Conservation (phyloP, 2,329 filamentous ascomycete genomes). For the Grosmannia clavigera region DNA sequence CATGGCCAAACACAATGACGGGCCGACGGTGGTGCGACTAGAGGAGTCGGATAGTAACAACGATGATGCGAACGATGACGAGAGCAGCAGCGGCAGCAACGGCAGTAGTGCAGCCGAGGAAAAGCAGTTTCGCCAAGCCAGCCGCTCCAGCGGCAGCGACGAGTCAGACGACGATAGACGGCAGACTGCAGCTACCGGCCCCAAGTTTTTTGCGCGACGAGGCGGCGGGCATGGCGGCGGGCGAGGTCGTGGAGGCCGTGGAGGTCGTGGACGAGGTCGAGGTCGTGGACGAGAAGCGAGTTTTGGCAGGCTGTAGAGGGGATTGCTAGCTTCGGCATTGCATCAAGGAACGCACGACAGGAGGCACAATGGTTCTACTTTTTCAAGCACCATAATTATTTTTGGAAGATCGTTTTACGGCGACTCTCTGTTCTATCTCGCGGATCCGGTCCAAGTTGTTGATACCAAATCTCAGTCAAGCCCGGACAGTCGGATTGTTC, state of each 20-base stretch:
- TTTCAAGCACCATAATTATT: too few relatives aligned
- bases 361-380: neutral
- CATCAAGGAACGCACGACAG: neutral
- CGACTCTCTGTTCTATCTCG: neutral
- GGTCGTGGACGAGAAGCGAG: neutral
- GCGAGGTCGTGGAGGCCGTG: constrained; percentile 3
- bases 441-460: neutral
- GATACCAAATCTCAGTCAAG: neutral
- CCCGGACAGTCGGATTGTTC: neutral
- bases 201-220: constrained; percentile 5
- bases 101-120: neutral
- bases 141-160: neutral
- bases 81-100: neutral
- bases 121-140: neutral
- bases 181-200: neutral
- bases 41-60: constrained; percentile 13
- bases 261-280: neutral
- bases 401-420: neutral
- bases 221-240: constrained; percentile 9
- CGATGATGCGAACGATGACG: constrained; percentile 7
- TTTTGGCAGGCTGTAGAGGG: neutral
- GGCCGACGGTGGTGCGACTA: constrained; percentile 21
- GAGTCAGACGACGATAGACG: neutral
- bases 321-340: neutral
- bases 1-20: constrained; percentile 5